Percentiles rank a stretch among this genome's conserved stretches.
These are phyloP conservation scores for Venturia oleaginea DNA, from an alignment of 2,329 filamentous ascomycete species.

Conservation along the genomic window DNA sequence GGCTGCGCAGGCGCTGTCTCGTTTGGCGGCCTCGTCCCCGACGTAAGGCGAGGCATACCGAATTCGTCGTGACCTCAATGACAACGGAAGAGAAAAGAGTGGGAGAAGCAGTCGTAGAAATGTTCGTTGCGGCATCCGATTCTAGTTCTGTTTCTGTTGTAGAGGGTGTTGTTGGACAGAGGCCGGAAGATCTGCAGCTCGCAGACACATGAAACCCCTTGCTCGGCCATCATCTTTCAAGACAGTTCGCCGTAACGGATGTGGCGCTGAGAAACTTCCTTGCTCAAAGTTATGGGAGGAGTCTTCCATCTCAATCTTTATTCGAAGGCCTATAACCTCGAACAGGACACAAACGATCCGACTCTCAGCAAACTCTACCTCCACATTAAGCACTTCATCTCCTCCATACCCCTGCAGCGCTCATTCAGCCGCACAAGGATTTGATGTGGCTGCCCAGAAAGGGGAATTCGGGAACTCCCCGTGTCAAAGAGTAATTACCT, in stretches of 20 bases:
- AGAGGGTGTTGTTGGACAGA: neutral
- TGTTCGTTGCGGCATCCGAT: neutral
- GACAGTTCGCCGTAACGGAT: neutral
- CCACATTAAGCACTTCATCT: too few species aligned
- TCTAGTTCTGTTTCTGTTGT: neutral
- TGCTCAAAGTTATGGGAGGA: too few species aligned
- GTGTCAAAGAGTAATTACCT: too few species aligned
- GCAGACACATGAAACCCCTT: neutral
- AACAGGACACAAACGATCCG: too few species aligned
- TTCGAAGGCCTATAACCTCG: too few species aligned
- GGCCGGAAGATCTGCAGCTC: neutral
- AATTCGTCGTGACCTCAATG: neutral
- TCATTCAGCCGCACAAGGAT: too few species aligned
- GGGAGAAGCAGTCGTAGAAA: neutral
- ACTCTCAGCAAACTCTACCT: too few species aligned
- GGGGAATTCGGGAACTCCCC: too few species aligned
- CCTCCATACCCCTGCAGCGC: too few species aligned
- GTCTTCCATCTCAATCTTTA: too few species aligned
- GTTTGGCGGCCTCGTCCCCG: constrained; percentile 2
- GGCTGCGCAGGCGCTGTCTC: neutral
- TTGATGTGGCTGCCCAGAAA: too few species aligned
- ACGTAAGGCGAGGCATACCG: too few species aligned
- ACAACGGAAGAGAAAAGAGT: neutral
- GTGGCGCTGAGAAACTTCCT: neutral
- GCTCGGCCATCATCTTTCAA: neutral